These are phyloP conservation scores for Trichoderma virens DNA, from an alignment of 495 filamentous ascomycete genomes.

Conservation along the genomic window DNA sequence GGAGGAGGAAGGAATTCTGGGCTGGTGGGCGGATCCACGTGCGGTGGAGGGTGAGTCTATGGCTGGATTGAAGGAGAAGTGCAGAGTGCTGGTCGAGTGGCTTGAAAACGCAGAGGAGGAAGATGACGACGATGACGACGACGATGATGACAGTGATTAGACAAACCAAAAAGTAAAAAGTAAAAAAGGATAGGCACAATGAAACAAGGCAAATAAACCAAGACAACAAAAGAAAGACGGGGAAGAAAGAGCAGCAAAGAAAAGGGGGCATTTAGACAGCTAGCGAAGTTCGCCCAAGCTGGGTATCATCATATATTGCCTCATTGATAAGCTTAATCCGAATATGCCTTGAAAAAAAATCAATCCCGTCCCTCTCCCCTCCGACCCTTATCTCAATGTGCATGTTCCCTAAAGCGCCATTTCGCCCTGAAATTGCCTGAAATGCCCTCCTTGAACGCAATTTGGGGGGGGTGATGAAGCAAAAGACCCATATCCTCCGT, in stretches of 20 bases:
- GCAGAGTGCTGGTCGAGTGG: slow-evolving; percentile 76
- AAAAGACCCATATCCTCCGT: not conserved
- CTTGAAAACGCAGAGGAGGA: slow-evolving; percentile 76
- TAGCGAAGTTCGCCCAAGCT: not conserved
- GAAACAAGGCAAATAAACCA: not conserved
- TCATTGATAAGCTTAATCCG: not conserved
- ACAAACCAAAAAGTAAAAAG: not conserved
- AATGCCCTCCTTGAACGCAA: not conserved
- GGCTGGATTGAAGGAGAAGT: slow-evolving; percentile 60
- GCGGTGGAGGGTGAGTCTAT: slow-evolving; percentile 57
- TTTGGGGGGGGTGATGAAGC: not conserved
- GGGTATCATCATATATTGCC: not conserved
- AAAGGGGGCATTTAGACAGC: not conserved
- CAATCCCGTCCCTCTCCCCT: not conserved
- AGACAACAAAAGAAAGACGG: not conserved
- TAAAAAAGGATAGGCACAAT: not conserved
- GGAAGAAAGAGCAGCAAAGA: not conserved
- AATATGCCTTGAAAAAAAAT: not conserved
- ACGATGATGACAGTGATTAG: slow-evolving; percentile 25
- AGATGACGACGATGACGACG: slow-evolving; percentile 64
- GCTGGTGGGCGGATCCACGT: slow-evolving; percentile 77
- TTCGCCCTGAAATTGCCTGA: not conserved
- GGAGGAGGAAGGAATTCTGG: slow-evolving; percentile 79
- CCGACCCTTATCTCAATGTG: not conserved
- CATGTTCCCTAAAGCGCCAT: not conserved